Evolutionary conservation across 2,329 filamentous ascomycete species (phyloP), one percentile per base, ranked within the genome.

Genomic region (Cordyceps tenuipes): DNA sequence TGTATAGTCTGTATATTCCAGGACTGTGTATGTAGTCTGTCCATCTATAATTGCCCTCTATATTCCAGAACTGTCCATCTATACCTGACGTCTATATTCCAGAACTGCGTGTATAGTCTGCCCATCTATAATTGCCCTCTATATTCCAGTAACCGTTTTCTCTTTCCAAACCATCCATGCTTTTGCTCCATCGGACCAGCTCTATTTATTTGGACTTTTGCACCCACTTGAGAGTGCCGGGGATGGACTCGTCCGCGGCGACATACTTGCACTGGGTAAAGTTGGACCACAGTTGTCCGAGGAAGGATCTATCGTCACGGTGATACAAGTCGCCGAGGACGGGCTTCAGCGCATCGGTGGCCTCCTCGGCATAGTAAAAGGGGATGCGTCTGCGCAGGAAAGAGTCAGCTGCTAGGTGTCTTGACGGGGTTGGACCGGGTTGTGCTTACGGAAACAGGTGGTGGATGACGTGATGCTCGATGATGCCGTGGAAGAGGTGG

Each of bases 401-500:
- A 5, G 26, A 6, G 49, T 59, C 1, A 58, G 39, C n/a, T 13
- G 17, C n/a, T 13, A 4, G 23, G 23, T 13, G 54, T 3, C 34
- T 34, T 39, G 23, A 29, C 29, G 8, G 8, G 8, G 21, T 19
- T 17, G 9, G n/a, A 21, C 68, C 34, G 2, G 8, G 3, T 8
- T 31, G 4, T 6, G 59, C 74, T 65, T 73, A 80, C 73, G 82
- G 79, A 70, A 85, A 82, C 12, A 83, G 72, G 65, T 87, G 84
- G 70, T 86, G 84, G 26, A 85, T 77, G 19, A 87, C 84, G 66
- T 87, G 84, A 56, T 80, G 80, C 64, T 84, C 83, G 49, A 86
- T 83, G 68, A 87, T 87, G 63, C 82, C 80, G 71, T 87, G 84
- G 77, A 87, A 85, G 63, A 87, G 73, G 70, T 86, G 79, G n/a